A percentile compares a stretch with the other conserved stretches of the same genome.
Evolutionary conservation across 495 filamentous ascomycete genomes (phyloP).

Genomic region (Rhizodiscina lignyota): DNA sequence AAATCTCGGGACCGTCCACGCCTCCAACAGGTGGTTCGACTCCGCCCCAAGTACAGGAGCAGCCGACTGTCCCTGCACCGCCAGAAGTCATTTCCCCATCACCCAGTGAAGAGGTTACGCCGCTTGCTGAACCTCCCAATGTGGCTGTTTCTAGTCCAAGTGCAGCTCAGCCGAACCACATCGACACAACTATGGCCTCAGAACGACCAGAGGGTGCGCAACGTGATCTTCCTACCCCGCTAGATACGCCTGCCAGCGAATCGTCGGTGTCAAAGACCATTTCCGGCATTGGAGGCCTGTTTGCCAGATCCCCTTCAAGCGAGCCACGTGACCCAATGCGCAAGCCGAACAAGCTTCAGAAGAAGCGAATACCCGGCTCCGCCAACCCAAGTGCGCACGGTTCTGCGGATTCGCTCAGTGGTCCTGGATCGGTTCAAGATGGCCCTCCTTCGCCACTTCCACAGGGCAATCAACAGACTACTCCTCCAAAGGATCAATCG

Average conservation of each 20-base stretch:
- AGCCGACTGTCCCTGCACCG: not conserved
- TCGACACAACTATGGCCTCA: too few relatives aligned
- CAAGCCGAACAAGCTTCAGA: constrained; percentile 17
- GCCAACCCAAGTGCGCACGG: constrained; percentile 13
- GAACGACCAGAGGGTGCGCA: not conserved
- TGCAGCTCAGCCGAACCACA: not conserved
- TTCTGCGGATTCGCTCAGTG: constrained; percentile 33
- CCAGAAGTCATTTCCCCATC: not conserved
- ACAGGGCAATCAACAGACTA: constrained; percentile 23
- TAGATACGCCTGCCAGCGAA: not conserved
- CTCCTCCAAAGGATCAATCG: not conserved
- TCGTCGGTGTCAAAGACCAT: not conserved
- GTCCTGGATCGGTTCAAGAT: constrained; percentile 25
- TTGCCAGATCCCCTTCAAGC: not conserved
- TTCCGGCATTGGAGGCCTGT: not conserved
- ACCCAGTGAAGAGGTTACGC: not conserved
- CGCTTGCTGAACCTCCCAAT: not conserved
- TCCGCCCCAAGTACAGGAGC: not conserved
- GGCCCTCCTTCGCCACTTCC: constrained; percentile 18
- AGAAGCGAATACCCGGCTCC: constrained; percentile 8
- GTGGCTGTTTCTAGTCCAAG: too few relatives aligned
- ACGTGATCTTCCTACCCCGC: not conserved
- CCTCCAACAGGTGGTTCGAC: not conserved
- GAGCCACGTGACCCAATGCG: constrained; percentile 4
- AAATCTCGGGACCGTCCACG: not conserved